Conservation (phyloP, 169 alveolate species). For the Plasmodium vivax region DNA sequence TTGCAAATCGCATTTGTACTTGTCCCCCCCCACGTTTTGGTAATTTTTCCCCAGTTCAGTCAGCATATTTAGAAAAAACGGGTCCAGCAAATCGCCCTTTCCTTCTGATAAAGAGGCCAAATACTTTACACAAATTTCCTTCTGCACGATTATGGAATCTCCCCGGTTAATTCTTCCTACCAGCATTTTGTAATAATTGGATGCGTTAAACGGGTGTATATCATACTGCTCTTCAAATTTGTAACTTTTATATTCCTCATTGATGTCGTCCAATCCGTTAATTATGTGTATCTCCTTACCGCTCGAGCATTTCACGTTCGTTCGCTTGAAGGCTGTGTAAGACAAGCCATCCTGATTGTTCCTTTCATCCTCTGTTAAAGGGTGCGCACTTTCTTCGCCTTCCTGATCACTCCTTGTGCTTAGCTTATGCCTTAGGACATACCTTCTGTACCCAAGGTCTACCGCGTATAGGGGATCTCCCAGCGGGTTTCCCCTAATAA, state of each 20-base stretch:
- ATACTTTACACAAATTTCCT: conserved; percentile 85
- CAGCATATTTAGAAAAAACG: conserved; percentile 80
- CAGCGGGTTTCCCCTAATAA: conserved; percentile 86
- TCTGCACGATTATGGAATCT: conserved; percentile 78
- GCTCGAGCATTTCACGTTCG: conserved; percentile 1
- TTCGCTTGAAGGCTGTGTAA: not conserved
- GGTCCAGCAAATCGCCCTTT: conserved; percentile 40
- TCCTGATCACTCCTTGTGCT: not conserved
- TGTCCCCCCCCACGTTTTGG: conserved; percentile 73
- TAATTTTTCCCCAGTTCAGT: conserved; percentile 77
- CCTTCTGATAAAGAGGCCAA: conserved; percentile 81
- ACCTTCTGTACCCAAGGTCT: conserved; percentile 86
- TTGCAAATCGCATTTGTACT: conserved; percentile 77
- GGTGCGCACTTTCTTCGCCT: not conserved
- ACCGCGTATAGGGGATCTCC: conserved; percentile 87
- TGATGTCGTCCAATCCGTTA: conserved; percentile 25
- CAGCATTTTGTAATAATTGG: conserved; percentile 82
- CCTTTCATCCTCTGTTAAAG: conserved; percentile 71
- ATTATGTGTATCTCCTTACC: conserved; percentile 4
- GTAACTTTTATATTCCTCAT: conserved; percentile 40
- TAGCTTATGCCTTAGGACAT: conserved; percentile 75
- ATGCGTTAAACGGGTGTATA: conserved; percentile 73
- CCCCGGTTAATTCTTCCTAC: conserved; percentile 78
- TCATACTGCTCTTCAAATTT: conserved; percentile 4
- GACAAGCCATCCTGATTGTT: not conserved